Evolutionary conservation across 192 early-diverging fungal species (phyloP).

Genomic region (Coemansia sp.): DNA sequence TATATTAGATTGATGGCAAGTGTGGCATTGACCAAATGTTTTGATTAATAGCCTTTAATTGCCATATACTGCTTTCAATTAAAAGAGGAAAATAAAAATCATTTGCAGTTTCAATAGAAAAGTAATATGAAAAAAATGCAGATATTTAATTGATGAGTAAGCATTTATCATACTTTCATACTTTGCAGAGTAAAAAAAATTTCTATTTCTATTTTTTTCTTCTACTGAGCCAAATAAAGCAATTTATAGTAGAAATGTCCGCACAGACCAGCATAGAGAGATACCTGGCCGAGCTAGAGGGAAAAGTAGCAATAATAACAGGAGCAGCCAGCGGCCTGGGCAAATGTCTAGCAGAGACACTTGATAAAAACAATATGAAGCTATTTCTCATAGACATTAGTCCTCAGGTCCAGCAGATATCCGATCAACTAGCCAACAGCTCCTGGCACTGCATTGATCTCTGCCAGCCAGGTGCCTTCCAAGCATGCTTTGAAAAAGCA

Average conservation of each 20-base stretch:
- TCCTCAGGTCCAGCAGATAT: conserved; percentile 13
- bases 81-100: too few relatives aligned
- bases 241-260: not conserved
- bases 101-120: too few relatives aligned
- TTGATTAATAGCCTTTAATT: too few relatives aligned
- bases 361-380: conserved; percentile 17
- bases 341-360: conserved; percentile 20
- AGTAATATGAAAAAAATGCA: too few relatives aligned
- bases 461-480: conserved; percentile 30
- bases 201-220: too few relatives aligned
- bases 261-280: conserved; percentile 12
- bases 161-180: too few relatives aligned
- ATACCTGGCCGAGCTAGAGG: conserved; percentile 18
- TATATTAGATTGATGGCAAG: too few relatives aligned
- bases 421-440: conserved; percentile 4
- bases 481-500: conserved; percentile 45
- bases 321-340: conserved; percentile 49
- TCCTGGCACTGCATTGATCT: conserved; percentile 51
- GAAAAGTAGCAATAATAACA: conserved; percentile 41
- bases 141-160: too few relatives aligned
- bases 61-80: too few relatives aligned
- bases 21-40: too few relatives aligned
- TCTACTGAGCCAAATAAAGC: too few relatives aligned
- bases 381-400: conserved; percentile 38
- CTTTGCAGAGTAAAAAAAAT: too few relatives aligned